Base-by-base conservation (phyloP, 1,284 basidiomycete genomes). In the Cutaneotrichosporon curvatum region DNA sequence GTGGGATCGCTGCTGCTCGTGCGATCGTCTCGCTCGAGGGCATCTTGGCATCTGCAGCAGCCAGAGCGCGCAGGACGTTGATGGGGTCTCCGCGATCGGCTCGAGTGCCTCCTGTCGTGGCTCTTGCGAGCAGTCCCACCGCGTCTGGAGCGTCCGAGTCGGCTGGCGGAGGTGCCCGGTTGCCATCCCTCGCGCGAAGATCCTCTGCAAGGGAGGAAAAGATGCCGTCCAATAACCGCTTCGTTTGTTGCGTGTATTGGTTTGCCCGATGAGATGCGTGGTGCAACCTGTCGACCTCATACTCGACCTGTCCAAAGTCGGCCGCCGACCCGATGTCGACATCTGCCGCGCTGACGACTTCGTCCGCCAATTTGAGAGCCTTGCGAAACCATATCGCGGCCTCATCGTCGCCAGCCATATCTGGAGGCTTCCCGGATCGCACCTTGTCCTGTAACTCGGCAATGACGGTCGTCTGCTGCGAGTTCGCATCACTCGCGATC, bases 151-250 rank as follows among this genome's bases (percentile, higher is more conserved):
- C 54, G 34, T 66, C 63, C 45, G 14, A 59, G 20, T 45, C 50
- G 28, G 53, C 48, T 4, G 52, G 40, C 7, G 50, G 51, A 10
- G 38, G 43, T 4, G 37, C 35, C 36, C 49, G 57, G n/a, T 53
- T 41, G 34, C 50, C 51, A 22, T 68, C 64, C 16, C 64, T 60
- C 8, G 58, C 49, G 2, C 66, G 63, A 3, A 73, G 51, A 35
- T 70, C 67, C 3, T 58, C 50, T 1, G 67, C 55, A 9, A 73
- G 63, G 0, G 65, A 60, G 7, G 65, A 56, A 50, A 72, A 73
- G 32, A 73, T 65, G 12, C 69, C 67, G 47, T 73, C 69, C 31
- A 72, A 56, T 58, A 73, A 69, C 15, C 62, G 58, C 8, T 59
- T 57, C 2, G 68, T 58, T 51, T 68, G 67, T 8, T 56, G 47